Conservation (phyloP, 805 yeast genomes). For the Yamadazyma nakazawae region DNA sequence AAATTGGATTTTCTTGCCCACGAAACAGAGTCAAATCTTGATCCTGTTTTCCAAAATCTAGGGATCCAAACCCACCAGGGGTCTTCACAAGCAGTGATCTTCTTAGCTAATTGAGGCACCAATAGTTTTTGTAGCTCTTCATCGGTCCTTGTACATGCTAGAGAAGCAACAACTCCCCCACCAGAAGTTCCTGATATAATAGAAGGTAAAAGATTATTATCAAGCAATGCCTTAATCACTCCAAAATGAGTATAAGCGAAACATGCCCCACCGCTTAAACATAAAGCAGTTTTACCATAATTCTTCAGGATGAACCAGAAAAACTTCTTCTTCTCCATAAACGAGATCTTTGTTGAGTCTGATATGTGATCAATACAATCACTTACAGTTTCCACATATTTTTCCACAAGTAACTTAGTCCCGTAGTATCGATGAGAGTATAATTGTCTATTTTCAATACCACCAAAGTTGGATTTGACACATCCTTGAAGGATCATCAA, state of each 20-base stretch:
- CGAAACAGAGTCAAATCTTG: slow-evolving; percentile 68
- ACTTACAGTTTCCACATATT: slow-evolving; percentile 52
- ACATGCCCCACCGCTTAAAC: slow-evolving; percentile 77
- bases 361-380: slow-evolving; percentile 44
- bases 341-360: slow-evolving; percentile 33
- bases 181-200: slow-evolving; percentile 79
- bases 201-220: slow-evolving; percentile 61
- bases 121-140: slow-evolving; percentile 57
- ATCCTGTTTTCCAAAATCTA: slow-evolving; percentile 72
- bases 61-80: slow-evolving; percentile 57
- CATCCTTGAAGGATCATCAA: slow-evolving; percentile 61
- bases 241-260: slow-evolving; percentile 80
- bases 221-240: slow-evolving; percentile 65
- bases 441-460: slow-evolving; percentile 66
- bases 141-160: slow-evolving; percentile 66
- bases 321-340: slow-evolving; percentile 44
- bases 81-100: slow-evolving; percentile 69
- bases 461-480: slow-evolving; percentile 71
- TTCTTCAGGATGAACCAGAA: slow-evolving; percentile 59
- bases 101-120: slow-evolving; percentile 57
- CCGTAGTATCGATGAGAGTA: slow-evolving; percentile 77
- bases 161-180: slow-evolving; percentile 74
- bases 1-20: slow-evolving; percentile 70
- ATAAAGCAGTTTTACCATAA: slow-evolving; percentile 69
- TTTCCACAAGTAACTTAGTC: slow-evolving; percentile 58